phyloP scores from a whole-genome alignment of 257 asterid genomes.

The Capsicum chinense region DNA sequence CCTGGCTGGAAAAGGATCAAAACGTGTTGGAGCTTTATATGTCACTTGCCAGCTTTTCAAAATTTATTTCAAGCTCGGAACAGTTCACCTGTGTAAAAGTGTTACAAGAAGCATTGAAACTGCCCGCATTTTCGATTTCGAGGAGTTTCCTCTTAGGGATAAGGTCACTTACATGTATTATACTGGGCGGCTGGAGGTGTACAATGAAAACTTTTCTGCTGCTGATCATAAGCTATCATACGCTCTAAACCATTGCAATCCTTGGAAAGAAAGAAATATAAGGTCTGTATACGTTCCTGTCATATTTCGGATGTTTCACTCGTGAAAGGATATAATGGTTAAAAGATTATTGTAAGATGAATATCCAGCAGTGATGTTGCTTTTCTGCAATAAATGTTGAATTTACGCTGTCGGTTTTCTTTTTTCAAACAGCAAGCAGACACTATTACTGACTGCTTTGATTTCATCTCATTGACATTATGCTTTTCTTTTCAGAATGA shows the following conservation, averaged over 20 bases:
- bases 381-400: slow-evolving; percentile 16
- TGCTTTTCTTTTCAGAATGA: slow-evolving; percentile 63
- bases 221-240: slow-evolving; percentile 95
- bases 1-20: slow-evolving; percentile 95
- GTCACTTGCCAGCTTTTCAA: slow-evolving; percentile 95
- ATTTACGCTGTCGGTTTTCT: neutral
- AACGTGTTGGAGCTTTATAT: slow-evolving; percentile 92
- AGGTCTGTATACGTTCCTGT: slow-evolving; percentile 51
- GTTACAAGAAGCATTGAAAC: slow-evolving; percentile 97
- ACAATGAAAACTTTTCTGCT: slow-evolving; percentile 90
- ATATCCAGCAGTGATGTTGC: neutral
- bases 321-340: neutral
- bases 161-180: slow-evolving; percentile 98
- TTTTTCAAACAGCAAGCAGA: slow-evolving; percentile 12
- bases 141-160: slow-evolving; percentile 93
- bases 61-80: slow-evolving; percentile 93
- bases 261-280: slow-evolving; percentile 73
- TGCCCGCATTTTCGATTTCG: slow-evolving; percentile 89
- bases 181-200: slow-evolving; percentile 96
- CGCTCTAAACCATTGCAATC: slow-evolving; percentile 70
- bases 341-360: neutral
- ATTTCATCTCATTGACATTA: neutral
- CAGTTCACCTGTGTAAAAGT: slow-evolving; percentile 91
- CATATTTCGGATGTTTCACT: slow-evolving; percentile 9
- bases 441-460: neutral